Percentiles rank a stretch among this genome's conserved stretches.
Conservation (phyloP, 2,329 filamentous ascomycete species). For the Taxawa tesnikishii region DNA sequence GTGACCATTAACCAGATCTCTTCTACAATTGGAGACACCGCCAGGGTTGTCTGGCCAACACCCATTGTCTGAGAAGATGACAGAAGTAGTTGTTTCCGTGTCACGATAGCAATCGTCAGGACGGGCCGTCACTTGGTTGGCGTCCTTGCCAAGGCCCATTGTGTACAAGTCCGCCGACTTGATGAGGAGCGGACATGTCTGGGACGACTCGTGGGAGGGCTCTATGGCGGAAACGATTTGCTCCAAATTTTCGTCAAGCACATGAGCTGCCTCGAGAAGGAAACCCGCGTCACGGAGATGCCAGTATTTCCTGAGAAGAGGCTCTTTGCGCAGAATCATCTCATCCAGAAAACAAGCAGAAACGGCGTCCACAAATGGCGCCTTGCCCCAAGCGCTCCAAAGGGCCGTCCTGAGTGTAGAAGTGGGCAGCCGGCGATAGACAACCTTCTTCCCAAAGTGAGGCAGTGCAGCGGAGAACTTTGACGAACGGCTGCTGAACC, state of each 20-base stretch:
- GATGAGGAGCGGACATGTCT: constrained; percentile 20
- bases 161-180: constrained; percentile 27
- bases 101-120: constrained; percentile 30
- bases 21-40: constrained; percentile 42
- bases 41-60: constrained; percentile 42
- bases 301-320: constrained; percentile 31
- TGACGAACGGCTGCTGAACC: constrained; percentile 1
- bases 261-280: constrained; percentile 21
- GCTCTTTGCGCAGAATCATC: constrained; percentile 16
- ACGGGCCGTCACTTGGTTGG: constrained; percentile 26
- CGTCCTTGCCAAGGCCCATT: constrained; percentile 31
- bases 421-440: constrained; percentile 7
- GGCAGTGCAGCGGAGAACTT: constrained; percentile 3
- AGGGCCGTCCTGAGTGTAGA: constrained; percentile 7
- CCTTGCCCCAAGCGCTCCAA: constrained; percentile 9
- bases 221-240: constrained; percentile 10
- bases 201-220: constrained; percentile 9
- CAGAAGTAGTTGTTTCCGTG: constrained; percentile 35
- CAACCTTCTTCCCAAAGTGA: constrained; percentile 4
- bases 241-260: constrained; percentile 8
- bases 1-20: constrained; percentile 43
- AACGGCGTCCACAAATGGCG: constrained; percentile 8
- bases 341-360: constrained; percentile 10
- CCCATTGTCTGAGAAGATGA: constrained; percentile 40
- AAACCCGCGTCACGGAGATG: constrained; percentile 34